Evolutionary conservation across 2,329 filamentous ascomycete species (phyloP).

Genomic region (Aaosphaeria arxii): DNA sequence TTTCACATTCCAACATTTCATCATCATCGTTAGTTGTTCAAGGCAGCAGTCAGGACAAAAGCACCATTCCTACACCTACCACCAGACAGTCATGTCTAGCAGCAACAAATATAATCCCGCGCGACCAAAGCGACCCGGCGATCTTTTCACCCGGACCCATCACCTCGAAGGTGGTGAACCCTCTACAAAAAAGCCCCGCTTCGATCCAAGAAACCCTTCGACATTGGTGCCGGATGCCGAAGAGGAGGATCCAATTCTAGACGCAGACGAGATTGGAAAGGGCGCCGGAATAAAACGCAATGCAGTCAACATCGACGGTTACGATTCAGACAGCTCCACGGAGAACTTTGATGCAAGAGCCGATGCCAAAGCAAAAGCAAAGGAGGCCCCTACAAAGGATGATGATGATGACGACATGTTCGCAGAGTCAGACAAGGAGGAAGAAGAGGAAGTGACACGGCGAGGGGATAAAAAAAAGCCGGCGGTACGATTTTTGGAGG

Average conservation of each 20-base stretch:
- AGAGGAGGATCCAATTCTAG: slow-evolving; percentile 68
- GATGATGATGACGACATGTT: slow-evolving; percentile 73
- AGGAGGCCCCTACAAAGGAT: slow-evolving; percentile 34
- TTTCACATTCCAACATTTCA: neutral
- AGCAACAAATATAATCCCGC: slow-evolving; percentile 49
- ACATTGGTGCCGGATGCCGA: slow-evolving; percentile 79
- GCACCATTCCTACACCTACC: neutral
- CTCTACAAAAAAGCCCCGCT: slow-evolving; percentile 74
- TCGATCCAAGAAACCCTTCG: slow-evolving; percentile 92
- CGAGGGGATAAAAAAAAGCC: slow-evolving; percentile 60
- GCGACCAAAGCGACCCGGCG: slow-evolving; percentile 69
- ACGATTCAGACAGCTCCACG: slow-evolving; percentile 89
- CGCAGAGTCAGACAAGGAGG: slow-evolving; percentile 58
- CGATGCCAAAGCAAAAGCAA: slow-evolving; percentile 51
- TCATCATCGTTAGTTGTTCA: neutral
- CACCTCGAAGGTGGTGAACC: slow-evolving; percentile 57
- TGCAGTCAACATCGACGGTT: slow-evolving; percentile 93
- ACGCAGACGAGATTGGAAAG: slow-evolving; percentile 87
- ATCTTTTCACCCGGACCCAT: slow-evolving; percentile 68
- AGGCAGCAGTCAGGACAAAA: neutral
- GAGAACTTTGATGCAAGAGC: slow-evolving; percentile 81
- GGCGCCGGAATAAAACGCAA: slow-evolving; percentile 78
- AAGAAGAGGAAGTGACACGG: slow-evolving; percentile 52
- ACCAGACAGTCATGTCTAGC: slow-evolving; percentile 21
- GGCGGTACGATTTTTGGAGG: slow-evolving; percentile 58